Evolutionary conservation across 1,284 basidiomycete genomes (phyloP).

Genomic region (Cryptococcus sp.): DNA sequence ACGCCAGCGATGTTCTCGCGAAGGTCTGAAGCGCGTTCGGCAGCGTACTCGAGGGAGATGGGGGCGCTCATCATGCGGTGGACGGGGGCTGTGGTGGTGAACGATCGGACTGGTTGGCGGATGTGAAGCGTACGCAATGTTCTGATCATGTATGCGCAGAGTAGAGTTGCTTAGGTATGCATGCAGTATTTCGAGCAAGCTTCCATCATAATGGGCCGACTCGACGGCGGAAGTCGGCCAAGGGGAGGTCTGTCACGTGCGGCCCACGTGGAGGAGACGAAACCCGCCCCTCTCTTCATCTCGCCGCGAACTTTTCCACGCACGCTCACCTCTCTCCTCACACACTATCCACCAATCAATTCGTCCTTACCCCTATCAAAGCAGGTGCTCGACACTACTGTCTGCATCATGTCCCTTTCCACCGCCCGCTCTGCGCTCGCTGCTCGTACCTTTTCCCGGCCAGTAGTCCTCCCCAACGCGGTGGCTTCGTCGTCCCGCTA

Average conservation of each 20-base stretch:
- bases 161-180: neutral
- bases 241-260: neutral
- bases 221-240: too few relatives aligned
- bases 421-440: slow-evolving; percentile 10
- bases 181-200: neutral
- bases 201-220: neutral
- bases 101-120: too few relatives aligned
- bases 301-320: neutral
- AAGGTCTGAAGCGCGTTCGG: slow-evolving; percentile 48
- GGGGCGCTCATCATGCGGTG: slow-evolving; percentile 3
- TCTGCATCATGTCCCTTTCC: slow-evolving; percentile 7
- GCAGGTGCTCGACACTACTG: too few relatives aligned
- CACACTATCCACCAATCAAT: too few relatives aligned
- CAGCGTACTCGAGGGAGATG: slow-evolving; percentile 33
- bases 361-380: too few relatives aligned
- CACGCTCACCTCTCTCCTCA: neutral
- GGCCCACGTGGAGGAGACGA: neutral
- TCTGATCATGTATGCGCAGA: neutral
- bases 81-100: too few relatives aligned
- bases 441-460: neutral
- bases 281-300: neutral
- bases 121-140: neutral
- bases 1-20: slow-evolving; percentile 49
- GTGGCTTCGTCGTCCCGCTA: slow-evolving; percentile 16
- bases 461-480: slow-evolving; percentile 5